A percentile compares a stretch with the other conserved stretches of the same genome.
Evolutionary conservation across 768 basidiomycete genomes (phyloP).

Genomic region (Cyclocybe aegerita): DNA sequence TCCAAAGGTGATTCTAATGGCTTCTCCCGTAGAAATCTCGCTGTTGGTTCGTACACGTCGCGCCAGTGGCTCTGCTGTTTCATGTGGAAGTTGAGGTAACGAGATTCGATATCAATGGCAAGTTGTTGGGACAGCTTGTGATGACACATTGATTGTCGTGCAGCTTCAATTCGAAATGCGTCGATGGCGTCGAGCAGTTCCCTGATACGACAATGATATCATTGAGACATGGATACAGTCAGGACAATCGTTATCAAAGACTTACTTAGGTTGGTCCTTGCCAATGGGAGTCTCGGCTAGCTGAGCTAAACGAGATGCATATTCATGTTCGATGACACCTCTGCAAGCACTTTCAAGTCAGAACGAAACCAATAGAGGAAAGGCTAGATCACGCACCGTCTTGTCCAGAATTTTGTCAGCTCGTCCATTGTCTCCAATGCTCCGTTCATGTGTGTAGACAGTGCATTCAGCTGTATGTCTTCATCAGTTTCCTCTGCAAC

Average conservation of each 20-base stretch:
- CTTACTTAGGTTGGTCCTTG: slow-evolving; percentile 13
- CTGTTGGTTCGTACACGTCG: slow-evolving; percentile 11
- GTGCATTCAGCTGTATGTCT: slow-evolving; percentile 4
- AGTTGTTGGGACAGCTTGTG: slow-evolving; percentile 16
- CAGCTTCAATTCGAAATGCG: slow-evolving; percentile 15
- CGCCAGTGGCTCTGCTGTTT: slow-evolving; percentile 8
- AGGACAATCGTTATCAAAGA: slow-evolving; percentile 2
- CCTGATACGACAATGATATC: slow-evolving; percentile 1
- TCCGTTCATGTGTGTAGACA: slow-evolving; percentile 11
- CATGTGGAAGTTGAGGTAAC: slow-evolving; percentile 14
- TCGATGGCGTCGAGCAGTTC: slow-evolving; percentile 16
- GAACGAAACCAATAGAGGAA: background rate
- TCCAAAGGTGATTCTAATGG: slow-evolving; percentile 1
- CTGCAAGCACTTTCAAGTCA: slow-evolving; percentile 4
- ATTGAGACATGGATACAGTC: background rate
- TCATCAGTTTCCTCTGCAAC: slow-evolving; percentile 1
- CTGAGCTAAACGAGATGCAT: slow-evolving; percentile 17
- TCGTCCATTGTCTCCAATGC: slow-evolving; percentile 17
- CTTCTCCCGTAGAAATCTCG: slow-evolving; percentile 9
- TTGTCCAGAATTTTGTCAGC: slow-evolving; percentile 16
- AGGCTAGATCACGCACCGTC: slow-evolving; percentile 9
- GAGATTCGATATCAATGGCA: slow-evolving; percentile 15
- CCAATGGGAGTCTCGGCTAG: slow-evolving; percentile 16
- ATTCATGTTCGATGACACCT: slow-evolving; percentile 18
- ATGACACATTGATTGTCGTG: slow-evolving; percentile 17